A percentile compares a stretch with the other conserved stretches of the same genome.
Conservation (phyloP, 2,329 filamentous ascomycete species). For the Cytospora leucostoma region DNA sequence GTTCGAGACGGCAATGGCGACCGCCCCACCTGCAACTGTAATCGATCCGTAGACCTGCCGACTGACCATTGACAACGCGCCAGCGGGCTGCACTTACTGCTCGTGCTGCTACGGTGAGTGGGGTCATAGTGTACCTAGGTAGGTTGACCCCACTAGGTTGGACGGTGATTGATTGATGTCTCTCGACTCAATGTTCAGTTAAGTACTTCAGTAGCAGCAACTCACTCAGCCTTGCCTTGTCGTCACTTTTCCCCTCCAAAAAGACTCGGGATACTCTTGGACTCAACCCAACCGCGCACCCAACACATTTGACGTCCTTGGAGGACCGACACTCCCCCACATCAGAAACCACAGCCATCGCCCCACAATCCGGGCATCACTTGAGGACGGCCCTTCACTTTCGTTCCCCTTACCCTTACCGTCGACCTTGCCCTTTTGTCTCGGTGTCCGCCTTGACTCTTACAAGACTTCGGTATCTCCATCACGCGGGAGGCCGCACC, state of each 20-base stretch:
- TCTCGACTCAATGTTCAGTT: background rate
- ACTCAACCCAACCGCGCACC: background rate
- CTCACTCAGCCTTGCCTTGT: background rate
- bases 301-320: background rate
- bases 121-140: background rate
- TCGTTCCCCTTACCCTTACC: background rate
- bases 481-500: slow-evolving; percentile 19
- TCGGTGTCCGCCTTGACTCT: background rate
- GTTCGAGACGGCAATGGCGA: too few relatives aligned
- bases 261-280: background rate
- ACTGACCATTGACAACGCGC: too few relatives aligned
- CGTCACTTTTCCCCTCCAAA: background rate
- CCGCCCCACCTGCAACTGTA: too few relatives aligned
- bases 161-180: slow-evolving; percentile 8
- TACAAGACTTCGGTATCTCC: slow-evolving; percentile 5
- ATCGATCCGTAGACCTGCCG: too few relatives aligned
- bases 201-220: background rate
- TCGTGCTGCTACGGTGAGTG: too few relatives aligned
- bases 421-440: background rate
- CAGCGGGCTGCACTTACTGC: too few relatives aligned
- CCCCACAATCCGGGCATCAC: background rate
- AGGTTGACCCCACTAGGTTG: slow-evolving; percentile 1
- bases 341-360: background rate
- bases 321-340: background rate
- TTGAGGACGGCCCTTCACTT: background rate